phyloP scores from a whole-genome alignment of 2,329 filamentous ascomycete species.

The Pseudogymnoascus sp. region DNA sequence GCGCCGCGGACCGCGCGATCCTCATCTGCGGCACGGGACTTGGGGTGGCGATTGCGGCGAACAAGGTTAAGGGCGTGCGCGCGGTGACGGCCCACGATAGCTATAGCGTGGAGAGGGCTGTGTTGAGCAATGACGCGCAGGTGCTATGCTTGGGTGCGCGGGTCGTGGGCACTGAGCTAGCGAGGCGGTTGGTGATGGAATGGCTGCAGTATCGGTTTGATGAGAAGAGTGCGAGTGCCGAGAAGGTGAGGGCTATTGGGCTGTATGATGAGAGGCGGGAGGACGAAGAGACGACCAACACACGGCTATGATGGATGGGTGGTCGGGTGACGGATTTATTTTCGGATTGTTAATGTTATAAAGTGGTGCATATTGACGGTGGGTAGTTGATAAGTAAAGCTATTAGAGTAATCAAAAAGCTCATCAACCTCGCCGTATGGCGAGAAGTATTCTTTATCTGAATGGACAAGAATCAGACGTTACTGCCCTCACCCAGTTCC shows the following conservation, averaged over 20 bases:
- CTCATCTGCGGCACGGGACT: constrained; percentile 80
- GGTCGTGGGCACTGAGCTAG: constrained; percentile 72
- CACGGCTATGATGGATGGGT: not conserved
- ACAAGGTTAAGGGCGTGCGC: constrained; percentile 75
- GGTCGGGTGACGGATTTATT: not conserved
- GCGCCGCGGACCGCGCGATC: constrained; percentile 65
- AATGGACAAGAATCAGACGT: not conserved
- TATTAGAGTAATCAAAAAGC: not conserved
- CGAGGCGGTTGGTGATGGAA: constrained; percentile 66
- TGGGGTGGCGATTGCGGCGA: constrained; percentile 76
- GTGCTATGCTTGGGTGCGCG: constrained; percentile 80
- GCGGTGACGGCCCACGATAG: constrained; percentile 86
- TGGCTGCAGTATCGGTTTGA: constrained; percentile 80
- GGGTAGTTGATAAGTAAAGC: not conserved
- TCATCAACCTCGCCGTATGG: not conserved
- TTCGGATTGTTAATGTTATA: not conserved
- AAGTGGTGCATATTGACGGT: not conserved
- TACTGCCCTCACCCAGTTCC: not conserved
- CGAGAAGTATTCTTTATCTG: not conserved
- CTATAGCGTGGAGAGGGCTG: constrained; percentile 71
- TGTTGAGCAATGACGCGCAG: constrained; percentile 79
- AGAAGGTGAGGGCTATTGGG: constrained; percentile 35
- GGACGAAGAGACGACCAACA: not conserved
- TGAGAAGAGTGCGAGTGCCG: constrained; percentile 50
- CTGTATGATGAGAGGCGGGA: not conserved